Conservation (phyloP, 2,329 filamentous ascomycete genomes). For the Penicillium crustosum region DNA sequence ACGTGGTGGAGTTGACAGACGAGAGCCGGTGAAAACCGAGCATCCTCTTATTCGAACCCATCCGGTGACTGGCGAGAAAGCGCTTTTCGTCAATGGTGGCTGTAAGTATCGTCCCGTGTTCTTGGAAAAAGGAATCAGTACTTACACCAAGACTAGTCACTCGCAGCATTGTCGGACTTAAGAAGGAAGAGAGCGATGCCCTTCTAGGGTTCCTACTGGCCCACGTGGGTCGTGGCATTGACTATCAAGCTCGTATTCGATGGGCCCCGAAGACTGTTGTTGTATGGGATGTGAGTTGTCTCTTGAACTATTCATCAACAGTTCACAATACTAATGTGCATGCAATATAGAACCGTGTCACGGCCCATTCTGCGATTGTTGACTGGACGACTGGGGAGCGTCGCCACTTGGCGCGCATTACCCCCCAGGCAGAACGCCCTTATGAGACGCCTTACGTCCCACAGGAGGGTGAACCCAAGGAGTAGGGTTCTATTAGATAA, state of each 20-base stretch:
- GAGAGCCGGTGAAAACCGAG: constrained; percentile 69
- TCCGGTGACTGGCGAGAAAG: constrained; percentile 35
- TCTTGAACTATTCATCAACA: constrained; percentile 34
- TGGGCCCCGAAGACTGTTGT: constrained; percentile 31
- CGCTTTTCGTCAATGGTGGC: constrained; percentile 40
- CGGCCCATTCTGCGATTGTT: constrained; percentile 38
- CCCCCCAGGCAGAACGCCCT: constrained; percentile 30
- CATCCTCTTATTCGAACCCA: constrained; percentile 66
- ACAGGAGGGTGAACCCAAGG: background rate
- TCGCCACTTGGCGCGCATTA: constrained; percentile 32
- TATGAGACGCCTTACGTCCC: constrained; percentile 24
- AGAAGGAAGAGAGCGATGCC: constrained; percentile 44
- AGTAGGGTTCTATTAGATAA: background rate
- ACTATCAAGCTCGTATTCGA: constrained; percentile 27
- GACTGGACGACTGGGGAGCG: constrained; percentile 32
- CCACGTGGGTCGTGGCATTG: constrained; percentile 24
- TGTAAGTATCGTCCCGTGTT: constrained; percentile 13
- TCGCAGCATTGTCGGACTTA: constrained; percentile 44
- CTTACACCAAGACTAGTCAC: constrained; percentile 34
- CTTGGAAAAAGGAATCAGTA: background rate
- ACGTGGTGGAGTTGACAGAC: constrained; percentile 66
- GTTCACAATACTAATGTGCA: constrained; percentile 21
- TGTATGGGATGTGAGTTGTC: constrained; percentile 41
- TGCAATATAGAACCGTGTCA: constrained; percentile 36
- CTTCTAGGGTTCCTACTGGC: constrained; percentile 32